Base-by-base conservation (phyloP, 176 grass and related monocot genomes). In the Lolium multiflorum region DNA sequence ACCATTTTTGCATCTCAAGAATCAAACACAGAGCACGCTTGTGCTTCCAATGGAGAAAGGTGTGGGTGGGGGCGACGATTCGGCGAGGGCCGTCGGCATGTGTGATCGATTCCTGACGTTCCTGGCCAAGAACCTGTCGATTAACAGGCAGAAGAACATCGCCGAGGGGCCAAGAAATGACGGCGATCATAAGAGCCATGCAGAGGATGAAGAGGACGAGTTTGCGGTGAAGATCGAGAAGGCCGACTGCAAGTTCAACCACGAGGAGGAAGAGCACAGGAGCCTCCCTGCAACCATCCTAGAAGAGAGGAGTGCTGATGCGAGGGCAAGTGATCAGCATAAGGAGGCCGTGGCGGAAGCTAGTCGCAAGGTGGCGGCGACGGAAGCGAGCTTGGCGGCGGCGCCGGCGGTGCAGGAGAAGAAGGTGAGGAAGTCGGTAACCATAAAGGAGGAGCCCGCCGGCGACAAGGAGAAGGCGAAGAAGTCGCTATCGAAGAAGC, bases 101-200 rank as follows among this genome's bases (percentile, higher is more conserved):
- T 91, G 89, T 17, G 85, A 88, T 77, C 81, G 85, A 61, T 41
- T 91, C 9, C 52, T 88, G 70, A 88, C 77, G 41, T 88, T 91
- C 89, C 77, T 91, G 15, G 21, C 76, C 38, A 88, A 69, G 31
- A 88, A 74, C 77, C 82, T 91, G 28, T 84, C 85, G 8, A 76
- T 85, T 70, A 84, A 28, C 69, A 68, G 61, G 77, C 44, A 11
- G 51, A 88, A 62, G 81, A 61, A 1, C 76, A 71, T 91, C 76
- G 60, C 89, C 16, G 76, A 88, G 0, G 85, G 76, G 0, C 85
- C 76, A 21, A 76, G 3, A 41, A 17, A 21, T 54, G 67, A n/a
- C 56, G 11, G 6, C 52, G 2, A 49, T 35, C 22, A 51, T 12
- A 73, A 5, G 52, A 15, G 15, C 48, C 60, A 26, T 77, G 31